These are phyloP conservation scores for Sindora glabra DNA, from an alignment of 306 rosid genomes.

Conservation along the genomic window DNA sequence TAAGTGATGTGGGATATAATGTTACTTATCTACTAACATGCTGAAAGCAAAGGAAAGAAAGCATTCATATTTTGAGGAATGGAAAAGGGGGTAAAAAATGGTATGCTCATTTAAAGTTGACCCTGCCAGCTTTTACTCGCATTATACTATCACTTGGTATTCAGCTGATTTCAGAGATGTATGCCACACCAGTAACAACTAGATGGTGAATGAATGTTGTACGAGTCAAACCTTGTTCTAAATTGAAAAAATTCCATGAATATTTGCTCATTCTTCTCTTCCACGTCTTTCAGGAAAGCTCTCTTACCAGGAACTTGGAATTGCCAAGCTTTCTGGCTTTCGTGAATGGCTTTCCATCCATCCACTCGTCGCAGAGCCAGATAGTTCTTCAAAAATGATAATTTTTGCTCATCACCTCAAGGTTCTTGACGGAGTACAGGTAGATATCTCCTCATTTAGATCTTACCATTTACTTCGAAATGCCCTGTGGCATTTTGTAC, in stretches of 20 bases:
- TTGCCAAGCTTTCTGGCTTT: conserved; percentile 87
- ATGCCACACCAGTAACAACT: neutral
- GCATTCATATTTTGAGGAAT: neutral
- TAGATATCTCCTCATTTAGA: conserved; percentile 18
- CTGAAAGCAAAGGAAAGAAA: neutral
- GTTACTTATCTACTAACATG: too few relatives aligned
- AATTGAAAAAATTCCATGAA: neutral
- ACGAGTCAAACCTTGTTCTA: neutral
- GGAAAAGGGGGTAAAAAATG: neutral
- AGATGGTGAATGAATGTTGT: neutral
- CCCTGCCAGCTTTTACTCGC: neutral
- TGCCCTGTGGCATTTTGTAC: neutral
- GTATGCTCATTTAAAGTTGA: neutral
- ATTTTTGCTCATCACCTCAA: conserved; percentile 92
- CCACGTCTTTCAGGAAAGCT: conserved; percentile 39
- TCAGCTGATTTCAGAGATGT: neutral
- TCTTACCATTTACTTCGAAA: conserved; percentile 11
- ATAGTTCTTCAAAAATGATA: conserved; percentile 70
- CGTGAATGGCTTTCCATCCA: conserved; percentile 86
- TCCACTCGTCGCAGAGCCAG: conserved; percentile 57
- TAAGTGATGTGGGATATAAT: too few relatives aligned
- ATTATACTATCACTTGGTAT: neutral
- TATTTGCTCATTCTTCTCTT: conserved; percentile 5
- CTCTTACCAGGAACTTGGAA: conserved; percentile 72
- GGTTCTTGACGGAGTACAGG: conserved; percentile 92